Percentiles rank a stretch among this genome's conserved stretches.
Conservation (phyloP, 768 basidiomycete species). For the Lentinula aciculospora region DNA sequence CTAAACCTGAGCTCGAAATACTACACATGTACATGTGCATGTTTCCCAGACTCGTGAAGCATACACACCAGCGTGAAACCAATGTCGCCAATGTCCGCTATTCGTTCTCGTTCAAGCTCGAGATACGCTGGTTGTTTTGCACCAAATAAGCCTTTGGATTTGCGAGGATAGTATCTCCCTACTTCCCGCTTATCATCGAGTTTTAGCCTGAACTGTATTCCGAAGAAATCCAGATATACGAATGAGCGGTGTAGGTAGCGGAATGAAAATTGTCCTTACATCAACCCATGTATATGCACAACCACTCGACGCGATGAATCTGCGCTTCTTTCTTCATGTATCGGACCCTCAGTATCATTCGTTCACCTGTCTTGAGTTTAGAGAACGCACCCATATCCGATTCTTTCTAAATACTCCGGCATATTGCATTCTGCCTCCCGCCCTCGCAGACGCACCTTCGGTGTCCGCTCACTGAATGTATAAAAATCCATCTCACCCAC, state of each 20-base stretch:
- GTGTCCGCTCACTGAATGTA: neutral
- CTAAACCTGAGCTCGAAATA: neutral
- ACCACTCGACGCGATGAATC: neutral
- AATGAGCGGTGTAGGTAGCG: neutral
- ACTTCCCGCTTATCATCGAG: constrained; percentile 1
- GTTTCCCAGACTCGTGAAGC: neutral
- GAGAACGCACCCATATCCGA: neutral
- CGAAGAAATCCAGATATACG: neutral
- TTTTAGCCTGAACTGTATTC: neutral
- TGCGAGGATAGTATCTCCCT: neutral
- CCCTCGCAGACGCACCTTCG: neutral
- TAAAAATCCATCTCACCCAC: neutral
- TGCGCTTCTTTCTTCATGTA: constrained; percentile 1
- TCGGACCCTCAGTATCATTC: neutral
- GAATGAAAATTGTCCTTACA: neutral
- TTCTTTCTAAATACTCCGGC: neutral
- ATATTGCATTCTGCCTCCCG: neutral
- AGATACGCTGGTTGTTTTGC: neutral
- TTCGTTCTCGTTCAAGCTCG: neutral
- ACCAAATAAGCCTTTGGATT: neutral
- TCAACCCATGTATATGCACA: constrained; percentile 4
- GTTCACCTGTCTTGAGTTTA: neutral
- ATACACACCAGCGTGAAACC: neutral
- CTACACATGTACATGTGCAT: constrained; percentile 3
- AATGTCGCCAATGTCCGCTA: constrained; percentile 1